These are phyloP conservation scores for Fomitiporia mediterranea DNA, from an alignment of 1,284 basidiomycete species.

Conservation along the genomic window DNA sequence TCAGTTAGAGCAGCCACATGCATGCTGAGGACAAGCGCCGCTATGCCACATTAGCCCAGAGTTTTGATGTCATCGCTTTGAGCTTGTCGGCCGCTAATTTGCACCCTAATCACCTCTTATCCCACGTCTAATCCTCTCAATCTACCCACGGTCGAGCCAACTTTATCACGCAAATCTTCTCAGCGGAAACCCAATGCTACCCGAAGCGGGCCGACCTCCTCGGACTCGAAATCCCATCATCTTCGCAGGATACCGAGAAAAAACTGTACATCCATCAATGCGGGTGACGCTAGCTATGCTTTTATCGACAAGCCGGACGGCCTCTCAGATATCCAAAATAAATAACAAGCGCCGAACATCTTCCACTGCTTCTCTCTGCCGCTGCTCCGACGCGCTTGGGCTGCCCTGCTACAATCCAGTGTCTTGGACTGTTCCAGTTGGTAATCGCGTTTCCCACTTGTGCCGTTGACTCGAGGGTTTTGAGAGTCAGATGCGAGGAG, in stretches of 20 bases:
- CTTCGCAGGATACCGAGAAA: no score
- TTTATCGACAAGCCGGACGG: neutral
- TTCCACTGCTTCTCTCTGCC: neutral
- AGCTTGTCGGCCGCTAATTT: neutral
- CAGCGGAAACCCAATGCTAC: neutral
- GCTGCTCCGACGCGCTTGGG: neutral
- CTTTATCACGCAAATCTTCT: slow-evolving; percentile 4
- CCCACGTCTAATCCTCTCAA: neutral
- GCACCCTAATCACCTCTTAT: slow-evolving; percentile 2
- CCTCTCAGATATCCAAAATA: neutral
- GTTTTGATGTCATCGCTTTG: neutral
- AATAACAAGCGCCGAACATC: neutral
- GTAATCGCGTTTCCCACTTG: no score
- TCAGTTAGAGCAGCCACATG: neutral
- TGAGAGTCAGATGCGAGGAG: neutral
- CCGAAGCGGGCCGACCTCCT: neutral
- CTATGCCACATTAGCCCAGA: neutral
- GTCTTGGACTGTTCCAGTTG: no score
- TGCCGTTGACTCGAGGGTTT: no score
- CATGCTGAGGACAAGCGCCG: neutral
- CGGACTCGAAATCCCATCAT: neutral
- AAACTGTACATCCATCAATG: neutral
- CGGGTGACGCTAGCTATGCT: neutral
- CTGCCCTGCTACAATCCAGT: no score
- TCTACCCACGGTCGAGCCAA: neutral